Evolutionary conservation across 163 green algal genomes (phyloP).

Genomic region (Prototheca wickerhamii): DNA sequence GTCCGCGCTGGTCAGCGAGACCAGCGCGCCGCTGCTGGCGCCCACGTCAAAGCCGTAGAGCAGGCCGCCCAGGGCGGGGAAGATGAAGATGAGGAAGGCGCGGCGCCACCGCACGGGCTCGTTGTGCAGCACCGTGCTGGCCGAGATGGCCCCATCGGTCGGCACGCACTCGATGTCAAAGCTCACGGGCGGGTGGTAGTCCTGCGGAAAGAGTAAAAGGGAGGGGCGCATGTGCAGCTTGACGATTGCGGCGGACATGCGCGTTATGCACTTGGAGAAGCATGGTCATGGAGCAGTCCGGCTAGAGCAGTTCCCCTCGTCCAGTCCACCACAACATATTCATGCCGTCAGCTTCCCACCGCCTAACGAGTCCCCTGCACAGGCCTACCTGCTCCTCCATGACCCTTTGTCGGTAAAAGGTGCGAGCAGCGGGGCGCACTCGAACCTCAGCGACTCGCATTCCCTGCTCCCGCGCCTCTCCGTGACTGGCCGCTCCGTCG

Average conservation of each 20-base stretch:
- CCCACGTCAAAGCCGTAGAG: constrained; percentile 88
- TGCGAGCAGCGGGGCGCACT: no score
- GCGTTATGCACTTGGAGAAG: background rate
- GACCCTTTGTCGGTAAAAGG: no score
- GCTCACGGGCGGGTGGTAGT: background rate
- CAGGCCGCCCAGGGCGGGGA: constrained; percentile 68
- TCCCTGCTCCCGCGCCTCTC: no score
- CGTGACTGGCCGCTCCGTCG: no score
- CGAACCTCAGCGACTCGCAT: no score
- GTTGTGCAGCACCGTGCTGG: background rate
- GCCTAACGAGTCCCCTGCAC: background rate
- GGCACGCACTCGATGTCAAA: background rate
- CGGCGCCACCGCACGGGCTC: constrained; percentile 34
- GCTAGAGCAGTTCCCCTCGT: background rate
- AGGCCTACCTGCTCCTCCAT: no score
- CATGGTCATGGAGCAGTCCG: background rate
- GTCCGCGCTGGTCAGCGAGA: constrained; percentile 47
- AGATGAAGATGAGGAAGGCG: constrained; percentile 51
- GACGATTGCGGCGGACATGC: background rate
- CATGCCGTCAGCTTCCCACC: background rate
- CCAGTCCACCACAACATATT: background rate
- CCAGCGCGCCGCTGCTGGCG: constrained; percentile 70
- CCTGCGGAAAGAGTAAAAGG: background rate
- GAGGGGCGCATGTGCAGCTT: background rate
- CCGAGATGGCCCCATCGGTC: background rate